Conservation (phyloP, 1,284 basidiomycete genomes). For the Schizophyllum amplum region DNA sequence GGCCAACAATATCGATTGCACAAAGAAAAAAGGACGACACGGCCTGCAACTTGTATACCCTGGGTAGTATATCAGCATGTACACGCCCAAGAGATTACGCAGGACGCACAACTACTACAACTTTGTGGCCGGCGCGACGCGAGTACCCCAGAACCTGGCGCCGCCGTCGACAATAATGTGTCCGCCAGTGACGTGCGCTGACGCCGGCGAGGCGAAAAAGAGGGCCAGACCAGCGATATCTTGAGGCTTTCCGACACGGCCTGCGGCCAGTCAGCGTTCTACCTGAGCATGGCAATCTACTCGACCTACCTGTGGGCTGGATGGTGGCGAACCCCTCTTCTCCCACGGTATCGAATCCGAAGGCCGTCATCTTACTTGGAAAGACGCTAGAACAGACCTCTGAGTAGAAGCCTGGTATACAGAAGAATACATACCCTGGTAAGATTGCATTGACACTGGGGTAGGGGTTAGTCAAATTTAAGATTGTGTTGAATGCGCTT, state of each 20-base stretch:
- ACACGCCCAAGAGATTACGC: not conserved
- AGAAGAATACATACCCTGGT: slow-evolving; percentile 39
- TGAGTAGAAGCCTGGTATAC: not conserved
- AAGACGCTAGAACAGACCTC: slow-evolving; percentile 45
- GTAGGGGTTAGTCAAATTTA: not conserved
- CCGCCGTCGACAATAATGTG: slow-evolving; percentile 71
- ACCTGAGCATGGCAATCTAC: not conserved
- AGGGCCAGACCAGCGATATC: slow-evolving; percentile 74
- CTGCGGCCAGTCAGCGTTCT: slow-evolving; percentile 22
- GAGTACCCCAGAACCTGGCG: slow-evolving; percentile 24
- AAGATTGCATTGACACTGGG: slow-evolving; percentile 78
- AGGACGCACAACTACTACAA: slow-evolving; percentile 20
- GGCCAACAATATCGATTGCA: no score
- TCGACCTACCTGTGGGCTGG: slow-evolving; percentile 54
- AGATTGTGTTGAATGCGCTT: slow-evolving; percentile 18
- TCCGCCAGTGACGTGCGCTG: slow-evolving; percentile 67
- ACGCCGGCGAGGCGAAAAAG: slow-evolving; percentile 67
- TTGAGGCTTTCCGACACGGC: slow-evolving; percentile 57
- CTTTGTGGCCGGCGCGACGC: slow-evolving; percentile 29
- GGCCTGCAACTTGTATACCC: no score
- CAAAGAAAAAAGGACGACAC: no score
- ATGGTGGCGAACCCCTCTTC: slow-evolving; percentile 40
- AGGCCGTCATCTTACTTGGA: slow-evolving; percentile 84
- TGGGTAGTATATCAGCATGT: not conserved
- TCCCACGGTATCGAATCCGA: slow-evolving; percentile 53